These are phyloP conservation scores for Scheffersomyces illinoinensis DNA, from an alignment of 1,139 yeast species.

Conservation along the genomic window DNA sequence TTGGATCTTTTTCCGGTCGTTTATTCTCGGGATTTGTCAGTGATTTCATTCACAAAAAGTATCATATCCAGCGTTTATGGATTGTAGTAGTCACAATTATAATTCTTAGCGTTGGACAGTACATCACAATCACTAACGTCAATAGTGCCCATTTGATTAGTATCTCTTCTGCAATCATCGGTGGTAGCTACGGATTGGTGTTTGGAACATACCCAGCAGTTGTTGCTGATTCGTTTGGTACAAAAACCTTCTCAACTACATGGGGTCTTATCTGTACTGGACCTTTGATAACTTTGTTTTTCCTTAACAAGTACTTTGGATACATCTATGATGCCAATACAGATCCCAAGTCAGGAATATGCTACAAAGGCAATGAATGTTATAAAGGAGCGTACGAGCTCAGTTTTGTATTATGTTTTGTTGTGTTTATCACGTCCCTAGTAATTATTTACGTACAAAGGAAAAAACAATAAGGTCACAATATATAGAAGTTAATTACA, in stretches of 20 bases:
- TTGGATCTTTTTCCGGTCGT: conserved; percentile 43
- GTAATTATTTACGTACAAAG: conserved; percentile 28
- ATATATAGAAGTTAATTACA: conserved; percentile 3
- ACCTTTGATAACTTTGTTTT: conserved; percentile 35
- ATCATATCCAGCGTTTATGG: conserved; percentile 42
- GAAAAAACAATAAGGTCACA: conserved; percentile 6
- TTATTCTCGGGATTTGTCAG: conserved; percentile 39
- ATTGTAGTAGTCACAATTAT: conserved; percentile 32
- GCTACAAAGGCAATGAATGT: conserved; percentile 39
- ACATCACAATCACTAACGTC: conserved; percentile 28
- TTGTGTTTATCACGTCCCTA: conserved; percentile 22
- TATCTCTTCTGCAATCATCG: conserved; percentile 35
- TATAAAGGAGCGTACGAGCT: conserved; percentile 35
- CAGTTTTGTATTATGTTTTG: conserved; percentile 27
- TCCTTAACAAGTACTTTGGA: conserved; percentile 43
- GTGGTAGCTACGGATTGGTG: conserved; percentile 41
- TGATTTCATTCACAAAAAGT: conserved; percentile 35
- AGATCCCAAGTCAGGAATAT: conserved; percentile 30
- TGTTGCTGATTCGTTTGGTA: conserved; percentile 47
- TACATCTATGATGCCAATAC: conserved; percentile 36
- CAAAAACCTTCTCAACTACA: conserved; percentile 40
- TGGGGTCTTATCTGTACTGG: conserved; percentile 52
- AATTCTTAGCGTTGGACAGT: conserved; percentile 31
- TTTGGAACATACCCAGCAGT: conserved; percentile 50
- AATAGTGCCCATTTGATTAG: conserved; percentile 28